Evolutionary conservation across 306 rosid genomes (phyloP), one percentile per base, ranked within the genome.

Genomic region (Geum urbanum): DNA sequence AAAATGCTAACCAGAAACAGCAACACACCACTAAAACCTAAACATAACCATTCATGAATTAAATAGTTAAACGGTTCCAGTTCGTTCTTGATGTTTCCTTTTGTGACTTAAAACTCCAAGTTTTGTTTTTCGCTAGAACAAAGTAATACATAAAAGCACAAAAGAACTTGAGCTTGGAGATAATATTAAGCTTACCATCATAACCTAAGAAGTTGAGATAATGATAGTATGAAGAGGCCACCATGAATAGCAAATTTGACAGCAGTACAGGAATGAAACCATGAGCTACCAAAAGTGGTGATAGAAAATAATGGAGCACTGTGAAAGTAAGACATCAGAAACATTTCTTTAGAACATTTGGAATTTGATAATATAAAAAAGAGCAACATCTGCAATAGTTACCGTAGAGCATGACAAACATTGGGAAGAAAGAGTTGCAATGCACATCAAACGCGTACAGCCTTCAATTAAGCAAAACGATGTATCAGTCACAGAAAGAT

Each of bases 371-470:
- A 54, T 37, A 73, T 24, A 49, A 15, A 63, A 65, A 59, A 24
- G 55, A 5, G 70, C 75, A 68, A 58, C 13, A 58, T 40, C 50
- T 41, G 69, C 8, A 50, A 78, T 74, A 54, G 71, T 82, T 87
- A 95, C 99, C 99, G 52, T 91, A 91, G 59, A 84, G 87, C 85
- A 91, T 69, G 71, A 95, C 99, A 80, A 95, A 89, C 95, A 91
- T 72, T 19, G 99, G 99, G 86, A 95, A 91, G 92, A 95, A 95
- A 80, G 99, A 95, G 89, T 95, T 95, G 96, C 99, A 95, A 81
- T 95, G 99, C 84, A 95, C 99, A 80, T 95, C 99, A 86, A 95
- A 95, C 46, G 99, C 89, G 4, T 95, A 95, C 78, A 95, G 84
- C 99, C 99, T 95, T 67, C 89, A 81, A 49, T 44, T 61, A 11